Percentiles rank a stretch among this genome's conserved stretches.
These are phyloP conservation scores for Populus nigra DNA, from an alignment of 345 rosid species.

Conservation along the genomic window DNA sequence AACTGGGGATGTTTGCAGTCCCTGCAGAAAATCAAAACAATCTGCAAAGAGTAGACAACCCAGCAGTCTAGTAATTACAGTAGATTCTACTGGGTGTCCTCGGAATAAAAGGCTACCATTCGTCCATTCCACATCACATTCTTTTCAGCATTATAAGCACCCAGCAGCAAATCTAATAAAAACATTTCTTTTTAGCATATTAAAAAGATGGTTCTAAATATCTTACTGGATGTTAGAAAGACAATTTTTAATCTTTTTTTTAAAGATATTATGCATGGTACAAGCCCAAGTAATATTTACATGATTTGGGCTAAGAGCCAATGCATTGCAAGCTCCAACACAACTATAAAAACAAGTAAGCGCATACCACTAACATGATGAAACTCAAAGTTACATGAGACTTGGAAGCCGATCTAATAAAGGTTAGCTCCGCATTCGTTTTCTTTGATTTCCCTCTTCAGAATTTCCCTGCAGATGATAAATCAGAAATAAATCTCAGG, in stretches of 20 bases:
- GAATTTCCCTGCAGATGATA: constrained; percentile 54
- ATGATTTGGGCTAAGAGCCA: constrained; percentile 31
- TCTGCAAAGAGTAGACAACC: constrained; percentile 1
- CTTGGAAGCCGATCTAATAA: constrained; percentile 33
- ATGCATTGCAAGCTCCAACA: constrained; percentile 23
- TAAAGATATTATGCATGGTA: constrained; percentile 37
- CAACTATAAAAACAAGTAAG: constrained; percentile 22
- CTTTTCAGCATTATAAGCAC: not conserved
- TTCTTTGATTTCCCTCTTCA: constrained; percentile 78
- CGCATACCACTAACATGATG: constrained; percentile 33
- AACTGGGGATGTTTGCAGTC: not conserved
- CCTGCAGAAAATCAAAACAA: constrained; percentile 36
- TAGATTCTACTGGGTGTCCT: not conserved
- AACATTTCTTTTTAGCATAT: not conserved
- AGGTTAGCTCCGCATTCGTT: constrained; percentile 60
- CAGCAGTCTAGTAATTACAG: not conserved
- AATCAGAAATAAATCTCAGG: not conserved
- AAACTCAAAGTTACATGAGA: constrained; percentile 38
- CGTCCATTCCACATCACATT: not conserved
- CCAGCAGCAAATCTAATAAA: not conserved
- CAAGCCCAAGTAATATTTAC: constrained; percentile 53
- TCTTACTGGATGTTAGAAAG: constrained; percentile 16
- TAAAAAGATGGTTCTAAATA: constrained; percentile 4
- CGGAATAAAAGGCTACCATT: not conserved
- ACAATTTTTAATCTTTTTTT: constrained; percentile 24